phyloP scores from a whole-genome alignment of 805 yeast species.

The Millerago galiae region DNA sequence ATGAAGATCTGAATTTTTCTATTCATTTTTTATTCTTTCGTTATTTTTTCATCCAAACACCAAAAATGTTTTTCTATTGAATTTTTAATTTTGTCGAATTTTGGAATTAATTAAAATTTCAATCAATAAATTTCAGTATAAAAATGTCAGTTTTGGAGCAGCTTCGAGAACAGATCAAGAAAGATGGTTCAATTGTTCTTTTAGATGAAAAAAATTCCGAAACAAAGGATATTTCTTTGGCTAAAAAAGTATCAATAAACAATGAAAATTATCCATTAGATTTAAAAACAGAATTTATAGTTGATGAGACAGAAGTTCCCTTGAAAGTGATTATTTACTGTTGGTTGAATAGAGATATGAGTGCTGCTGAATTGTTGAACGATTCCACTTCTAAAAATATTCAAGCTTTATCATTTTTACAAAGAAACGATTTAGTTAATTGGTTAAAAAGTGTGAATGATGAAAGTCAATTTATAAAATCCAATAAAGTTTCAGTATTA shows the following conservation, averaged over 20 bases:
- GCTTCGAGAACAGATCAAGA: not conserved
- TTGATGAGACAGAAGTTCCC: constrained; percentile 41
- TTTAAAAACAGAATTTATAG: constrained; percentile 42
- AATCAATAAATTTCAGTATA: not conserved
- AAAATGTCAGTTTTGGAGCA: not conserved
- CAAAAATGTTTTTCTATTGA: not conserved
- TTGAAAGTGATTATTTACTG: constrained; percentile 65
- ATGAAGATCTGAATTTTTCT: too few relatives aligned
- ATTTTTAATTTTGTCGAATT: not conserved
- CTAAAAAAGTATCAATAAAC: not conserved
- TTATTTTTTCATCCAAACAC: not conserved
- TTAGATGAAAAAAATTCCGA: too few relatives aligned
- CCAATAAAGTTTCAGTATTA: constrained; percentile 12
- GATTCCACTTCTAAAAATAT: constrained; percentile 61
- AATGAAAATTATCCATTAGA: not conserved
- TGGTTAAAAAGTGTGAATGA: constrained; percentile 68
- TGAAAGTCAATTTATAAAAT: constrained; percentile 45
- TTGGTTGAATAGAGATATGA: constrained; percentile 68
- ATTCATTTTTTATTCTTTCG: not conserved
- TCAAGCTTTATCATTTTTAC: constrained; percentile 71
- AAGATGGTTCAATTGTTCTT: not conserved
- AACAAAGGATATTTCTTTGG: not conserved
- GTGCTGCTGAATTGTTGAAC: constrained; percentile 75
- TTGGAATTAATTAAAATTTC: not conserved
- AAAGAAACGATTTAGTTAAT: constrained; percentile 74